Percentiles rank a stretch among this genome's conserved stretches.
phyloP scores from a whole-genome alignment of 208 protist species.

The Trypanosomatidae sp. region DNA sequence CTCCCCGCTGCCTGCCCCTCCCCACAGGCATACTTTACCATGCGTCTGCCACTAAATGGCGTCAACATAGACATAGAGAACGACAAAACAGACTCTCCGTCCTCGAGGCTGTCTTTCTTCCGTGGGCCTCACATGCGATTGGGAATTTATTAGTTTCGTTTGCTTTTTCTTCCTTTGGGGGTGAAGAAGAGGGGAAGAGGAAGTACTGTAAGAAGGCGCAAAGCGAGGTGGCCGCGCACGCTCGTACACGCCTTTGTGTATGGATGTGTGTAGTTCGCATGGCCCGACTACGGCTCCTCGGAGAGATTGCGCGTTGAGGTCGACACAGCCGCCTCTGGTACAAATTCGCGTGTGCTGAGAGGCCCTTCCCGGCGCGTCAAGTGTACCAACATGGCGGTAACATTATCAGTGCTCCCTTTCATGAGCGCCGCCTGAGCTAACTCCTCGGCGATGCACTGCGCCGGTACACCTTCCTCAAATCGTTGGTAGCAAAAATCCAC shows the following conservation, averaged over 20 bases:
- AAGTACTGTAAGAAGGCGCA: too few species aligned
- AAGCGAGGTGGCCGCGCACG: background rate
- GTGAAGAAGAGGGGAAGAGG: background rate
- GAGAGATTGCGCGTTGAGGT: constrained; percentile 41
- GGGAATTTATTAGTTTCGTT: background rate
- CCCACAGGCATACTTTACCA: background rate
- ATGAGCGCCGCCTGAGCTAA: constrained; percentile 73
- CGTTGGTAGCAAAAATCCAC: constrained; percentile 75
- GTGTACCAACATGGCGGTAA: constrained; percentile 76
- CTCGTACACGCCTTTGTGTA: background rate
- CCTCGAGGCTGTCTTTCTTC: background rate
- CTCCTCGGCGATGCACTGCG: constrained; percentile 61
- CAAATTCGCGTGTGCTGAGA: constrained; percentile 33
- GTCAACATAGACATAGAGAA: background rate
- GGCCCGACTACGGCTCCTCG: constrained; percentile 23
- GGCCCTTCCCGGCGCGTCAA: constrained; percentile 33
- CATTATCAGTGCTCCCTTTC: constrained; percentile 89
- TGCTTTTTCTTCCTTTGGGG: background rate
- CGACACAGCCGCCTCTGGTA: constrained; percentile 49
- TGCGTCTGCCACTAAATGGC: background rate
- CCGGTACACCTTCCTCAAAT: constrained; percentile 44
- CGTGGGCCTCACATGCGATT: background rate
- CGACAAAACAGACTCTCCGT: background rate
- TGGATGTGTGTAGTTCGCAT: background rate
- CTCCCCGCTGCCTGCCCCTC: background rate